Evolutionary conservation across 148 eudicot genomes (phyloP), one percentile per base, ranked within the genome.

Genomic region (Agrostemma githago): DNA sequence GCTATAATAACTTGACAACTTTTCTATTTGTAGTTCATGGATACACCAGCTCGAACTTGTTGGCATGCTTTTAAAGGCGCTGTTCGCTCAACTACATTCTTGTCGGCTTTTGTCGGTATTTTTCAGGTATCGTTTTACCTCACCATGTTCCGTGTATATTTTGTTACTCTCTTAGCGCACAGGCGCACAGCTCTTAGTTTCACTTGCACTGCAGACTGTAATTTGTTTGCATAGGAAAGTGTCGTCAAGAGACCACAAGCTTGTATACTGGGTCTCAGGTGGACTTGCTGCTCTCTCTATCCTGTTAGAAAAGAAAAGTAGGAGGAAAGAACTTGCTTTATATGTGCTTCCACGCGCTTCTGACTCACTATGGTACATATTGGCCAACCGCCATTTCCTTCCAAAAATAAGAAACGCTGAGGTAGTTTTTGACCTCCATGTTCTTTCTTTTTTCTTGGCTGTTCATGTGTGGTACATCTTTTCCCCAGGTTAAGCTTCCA

Each of bases 321-420:
- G 92, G 82, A 90, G 97, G 34, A 88, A 89, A 72, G 98, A 95
- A 82, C 90, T 94, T 71, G 97, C 93, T 71, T 84, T 95, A 74
- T 95, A 95, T 82, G 97, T 95, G 77, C 96, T 95, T 81, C 98
- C 98, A 14, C 90, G 97, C 74, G 97, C 98, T 71, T 91, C 85
- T 53, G 98, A 95, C 72, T 95, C 98, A 34, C 83, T 85, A 80
- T 95, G 98, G 98, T 86, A 90, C 83, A 95, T 92, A 74, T 82
- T 92, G 78, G 88, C 87, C 48, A 95, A 92, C 79, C 97, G 97
- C 62, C 92, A 80, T 85, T 70, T 95, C 10, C 93, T 92, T 76
- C 98, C 98, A 39, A 78, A 81, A 70, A 83, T 95, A 60, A 92
- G 85, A 83, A 87, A 95, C 48, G 92, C 98, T 68, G 98, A 95